Evolutionary conservation across 225 moss, liverwort and hornwort genomes (phyloP), one percentile per base, ranked within the genome.

Genomic region (Neckera pumila): DNA sequence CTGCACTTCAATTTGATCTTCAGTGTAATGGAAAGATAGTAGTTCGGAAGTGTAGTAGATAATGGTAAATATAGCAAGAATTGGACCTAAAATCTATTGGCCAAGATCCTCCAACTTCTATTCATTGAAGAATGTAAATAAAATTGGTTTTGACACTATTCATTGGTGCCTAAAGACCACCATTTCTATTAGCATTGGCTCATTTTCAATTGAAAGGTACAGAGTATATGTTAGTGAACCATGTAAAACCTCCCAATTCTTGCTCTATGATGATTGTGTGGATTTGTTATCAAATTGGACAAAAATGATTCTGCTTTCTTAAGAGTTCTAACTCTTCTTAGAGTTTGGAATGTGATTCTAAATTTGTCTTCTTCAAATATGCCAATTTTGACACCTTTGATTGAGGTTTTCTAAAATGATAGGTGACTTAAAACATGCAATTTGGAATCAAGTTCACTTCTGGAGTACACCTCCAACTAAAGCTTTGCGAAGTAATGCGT

Each of bases 181-280:
- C 12, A 79, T 19, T 56, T 78, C 11, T 49, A 75, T 4, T 79
- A 54, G 4, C 38, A 6, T 27, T 80, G 42, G 3, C 17, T 40
- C 28, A 60, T 60, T 8, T 40, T 18, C 18, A 42, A 80, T 26
- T 42, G 12, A 30, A 53, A 34, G 53, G 2, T 30, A 59, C 1
- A 10, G n/a, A n/a, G n/a, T n/a, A n/a, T n/a, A n/a, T 31, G 13
- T 42, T 42, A 40, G 14, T 42, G 0, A 21, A 17, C 1, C 0
- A 0, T 81, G 17, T 43, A 0, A 81, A 0, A 45, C 43, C 16
- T 82, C 5, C 11, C 4, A 5, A 17, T 25, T 65, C 17, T 47
- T 47, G 3, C 26, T 81, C 13, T 4, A 23, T 27, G 2, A 36
- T 51, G 40, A 22, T 40, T 28, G 8, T 49, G 7, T 45, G 22